These are phyloP conservation scores for Penicillium tannophilum DNA, from an alignment of 495 filamentous ascomycete genomes.

Conservation along the genomic window DNA sequence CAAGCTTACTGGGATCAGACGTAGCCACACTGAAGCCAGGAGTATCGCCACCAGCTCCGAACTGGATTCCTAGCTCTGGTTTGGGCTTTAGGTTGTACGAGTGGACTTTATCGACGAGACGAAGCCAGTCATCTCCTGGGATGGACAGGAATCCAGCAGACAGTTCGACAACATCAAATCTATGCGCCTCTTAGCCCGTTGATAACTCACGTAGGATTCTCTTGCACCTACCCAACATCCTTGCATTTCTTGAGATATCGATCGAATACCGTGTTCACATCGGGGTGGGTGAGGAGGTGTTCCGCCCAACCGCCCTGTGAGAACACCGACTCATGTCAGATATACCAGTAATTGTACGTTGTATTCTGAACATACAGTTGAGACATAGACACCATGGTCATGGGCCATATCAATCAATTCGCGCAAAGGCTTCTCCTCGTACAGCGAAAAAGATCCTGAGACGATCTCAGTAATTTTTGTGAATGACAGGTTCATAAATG, in stretches of 20 bases:
- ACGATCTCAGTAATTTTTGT: slow-evolving; percentile 1
- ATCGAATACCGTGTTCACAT: slow-evolving; percentile 47
- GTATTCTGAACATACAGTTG: slow-evolving; percentile 39
- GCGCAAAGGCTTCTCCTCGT: slow-evolving; percentile 47
- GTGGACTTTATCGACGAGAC: slow-evolving; percentile 56
- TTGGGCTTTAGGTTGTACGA: slow-evolving; percentile 55
- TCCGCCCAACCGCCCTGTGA: slow-evolving; percentile 56
- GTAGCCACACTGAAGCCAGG: slow-evolving; percentile 50
- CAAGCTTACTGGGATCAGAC: slow-evolving; percentile 52
- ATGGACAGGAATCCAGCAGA: slow-evolving; percentile 58
- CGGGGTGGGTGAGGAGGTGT: slow-evolving; percentile 54
- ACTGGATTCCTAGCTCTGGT: slow-evolving; percentile 62
- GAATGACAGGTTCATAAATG: background rate
- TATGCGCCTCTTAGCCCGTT: slow-evolving; percentile 9
- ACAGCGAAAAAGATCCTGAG: slow-evolving; percentile 54
- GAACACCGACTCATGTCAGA: background rate
- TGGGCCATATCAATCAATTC: slow-evolving; percentile 58
- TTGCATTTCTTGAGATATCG: slow-evolving; percentile 55
- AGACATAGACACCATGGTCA: slow-evolving; percentile 55
- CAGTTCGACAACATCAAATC: slow-evolving; percentile 59
- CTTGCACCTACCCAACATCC: slow-evolving; percentile 41
- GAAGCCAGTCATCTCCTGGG: slow-evolving; percentile 58
- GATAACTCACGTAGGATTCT: background rate
- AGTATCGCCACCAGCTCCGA: slow-evolving; percentile 62
- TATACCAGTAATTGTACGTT: background rate